Base-by-base conservation (phyloP, 305 asterid genomes). In the Euphrasia arctica region DNA sequence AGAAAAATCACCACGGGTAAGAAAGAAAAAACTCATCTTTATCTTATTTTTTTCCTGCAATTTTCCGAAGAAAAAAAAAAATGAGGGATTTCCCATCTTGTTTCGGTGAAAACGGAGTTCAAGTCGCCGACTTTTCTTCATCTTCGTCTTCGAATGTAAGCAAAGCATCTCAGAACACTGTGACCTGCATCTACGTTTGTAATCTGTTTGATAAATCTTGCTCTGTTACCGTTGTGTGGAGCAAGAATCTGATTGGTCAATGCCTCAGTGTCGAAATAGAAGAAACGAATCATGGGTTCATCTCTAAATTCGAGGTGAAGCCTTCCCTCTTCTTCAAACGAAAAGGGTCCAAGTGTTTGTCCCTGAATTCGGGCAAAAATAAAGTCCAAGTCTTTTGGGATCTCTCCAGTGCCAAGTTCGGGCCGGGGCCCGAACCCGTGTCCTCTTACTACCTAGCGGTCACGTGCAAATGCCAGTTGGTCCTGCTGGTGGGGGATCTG, bases 31-130 rank as follows among this genome's bases (percentile, higher is more conserved):
- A 65, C 22, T 14, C 62, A 70, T 49, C 58, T 13, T 31, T 31
- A 31, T 4, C 15, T 14, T 45, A 11, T 12, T 0, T 45, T 47
- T 54, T 15, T 7, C 7, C 42, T 34, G 72, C 15, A 54, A 50
- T 72, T 55, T 54, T 43, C 28, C 66, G 71, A 34, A 6, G 42
- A n/a, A 22, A 54, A 74, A 42, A 1, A 47, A 64, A 81, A 66
- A 91, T 91, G 98, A 89, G 95, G 88, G 95, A 87, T 27, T 91
- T 91, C 64, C 98, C 96, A 60, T 89, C 98, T 70, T 91, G 98
- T 72, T 89, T 86, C 72, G 90, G 96, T 64, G 95, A 91, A 63
- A 91, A 81, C 77, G 98, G 98, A 10, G 98, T 91, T 67, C 98
- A 89, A 67, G 95, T 91, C 59, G 95, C 95, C 64, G 98, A 91